Evolutionary conservation across 129 eudicot genomes (phyloP), one percentile per base, ranked within the genome.

Genomic region (Helianthus annuus): DNA sequence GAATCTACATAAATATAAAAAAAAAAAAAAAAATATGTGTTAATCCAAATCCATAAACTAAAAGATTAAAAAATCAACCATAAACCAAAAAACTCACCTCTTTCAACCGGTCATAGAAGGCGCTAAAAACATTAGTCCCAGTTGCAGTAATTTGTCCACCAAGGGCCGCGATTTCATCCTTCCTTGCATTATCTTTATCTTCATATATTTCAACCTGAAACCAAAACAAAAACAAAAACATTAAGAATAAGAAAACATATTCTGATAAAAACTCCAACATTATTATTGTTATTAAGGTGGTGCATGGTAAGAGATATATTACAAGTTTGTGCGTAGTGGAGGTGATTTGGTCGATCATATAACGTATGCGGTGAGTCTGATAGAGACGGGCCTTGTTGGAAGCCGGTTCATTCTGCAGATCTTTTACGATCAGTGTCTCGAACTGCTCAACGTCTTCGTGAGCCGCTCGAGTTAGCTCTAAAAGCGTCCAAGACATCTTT

Each of bases 371-470:
- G 81, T 94, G 99, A 79, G 94, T 88, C 76, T 86, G 99, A 22
- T 69, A 55, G 66, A 90, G 93, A 12, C 97, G 89, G 76, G 90
- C 97, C 69, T 78, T 85, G 96, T 19, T 19, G 22, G 22, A 19
- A 19, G 22, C 22, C 22, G 22, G 22, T 42, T 90, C 98, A 44
- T 77, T 82, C 68, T 94, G 98, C 65, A 94, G 89, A 82, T 94
- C 98, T 76, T 90, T 90, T 5, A 88, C 97, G 14, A 90, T 66
- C 51, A 87, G 82, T 14, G 82, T 14, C 97, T 94, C 99, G 4
- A 90, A 78, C 40, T 96, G 90, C 86, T 94, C 99, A 19, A 87
- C 89, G 57, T 90, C 96, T 85, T 94, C 99, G 84, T 94, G 99
- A 52, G 89, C 80, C 10, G 93, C 81, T 1, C 99, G 94, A 13